Base-by-base conservation (phyloP, 495 filamentous ascomycete genomes). In the Penicillium argentinense region DNA sequence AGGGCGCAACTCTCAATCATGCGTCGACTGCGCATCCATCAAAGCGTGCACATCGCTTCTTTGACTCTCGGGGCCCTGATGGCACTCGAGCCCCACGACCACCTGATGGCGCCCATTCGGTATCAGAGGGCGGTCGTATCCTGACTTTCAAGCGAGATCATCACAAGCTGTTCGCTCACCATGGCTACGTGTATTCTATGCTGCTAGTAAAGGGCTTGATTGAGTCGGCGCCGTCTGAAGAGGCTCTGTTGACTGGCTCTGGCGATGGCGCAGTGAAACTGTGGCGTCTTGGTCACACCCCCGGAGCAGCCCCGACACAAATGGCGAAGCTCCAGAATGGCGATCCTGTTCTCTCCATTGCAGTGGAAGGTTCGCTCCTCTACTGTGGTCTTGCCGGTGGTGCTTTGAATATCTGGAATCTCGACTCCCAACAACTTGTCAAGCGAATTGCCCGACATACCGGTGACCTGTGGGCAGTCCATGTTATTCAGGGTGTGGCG, bases 161-260 rank as follows among this genome's bases (percentile, higher is more conserved):
- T 46, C 87, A 96, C 43, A 79, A 77, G 36, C 83, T 95, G 38
- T 98, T 95, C 62, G 89, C 93, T 0, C 93, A 98, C 58, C 93
- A 82, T 66, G 93, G 93, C 11, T 97, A 96, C 65, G 80, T 97
- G 1, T 96, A 97, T 57, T 95, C 89, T 54, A 96, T 97, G 92
- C 75, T 89, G 0, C 71, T 97, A 2, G 82, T 88, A 2, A 80
- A 77, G 32, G 86, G 84, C 0, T 61, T 83, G 9, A 69, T 85
- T 5, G 70, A 82, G 27, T 81, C 81, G 0, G 79, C 83, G 2
- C 71, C 80, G 0, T 79, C 82, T 5, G 84, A 89, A 46, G 91
- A 97, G 46, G 80, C 88, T 3, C 66, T 98, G 30, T 76, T 97
- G 34, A 95, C 92, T 1, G 93, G 91, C 9, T 91, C 91, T 23